These are phyloP conservation scores for Annona cherimola DNA, from an alignment of 164 flowering plant genomes.

Conservation along the genomic window DNA sequence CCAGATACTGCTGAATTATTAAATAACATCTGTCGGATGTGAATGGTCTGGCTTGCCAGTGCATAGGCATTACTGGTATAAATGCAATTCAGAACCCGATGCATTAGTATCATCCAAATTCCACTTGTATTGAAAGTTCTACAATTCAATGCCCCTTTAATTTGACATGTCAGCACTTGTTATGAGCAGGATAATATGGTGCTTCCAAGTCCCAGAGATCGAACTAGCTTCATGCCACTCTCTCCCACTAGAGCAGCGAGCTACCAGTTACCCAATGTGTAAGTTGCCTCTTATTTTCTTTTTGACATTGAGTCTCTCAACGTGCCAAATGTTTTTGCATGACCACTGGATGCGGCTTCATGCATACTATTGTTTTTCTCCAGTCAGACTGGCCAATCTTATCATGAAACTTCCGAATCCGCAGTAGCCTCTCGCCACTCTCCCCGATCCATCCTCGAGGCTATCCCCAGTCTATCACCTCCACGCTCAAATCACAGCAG, in stretches of 20 bases:
- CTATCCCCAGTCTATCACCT: constrained; percentile 35
- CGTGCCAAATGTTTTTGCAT: constrained; percentile 9
- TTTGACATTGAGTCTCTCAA: not conserved
- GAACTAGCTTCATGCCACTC: constrained; percentile 7
- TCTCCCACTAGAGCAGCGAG: constrained; percentile 8
- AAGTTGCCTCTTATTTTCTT: constrained; percentile 1
- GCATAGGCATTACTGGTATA: too few relatives aligned
- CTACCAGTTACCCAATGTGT: constrained; percentile 13
- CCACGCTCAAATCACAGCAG: constrained; percentile 15
- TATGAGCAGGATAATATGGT: constrained; percentile 18
- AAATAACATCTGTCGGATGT: too few relatives aligned
- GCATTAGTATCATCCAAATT: too few relatives aligned
- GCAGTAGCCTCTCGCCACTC: constrained; percentile 30
- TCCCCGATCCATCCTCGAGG: constrained; percentile 47
- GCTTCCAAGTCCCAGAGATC: constrained; percentile 20
- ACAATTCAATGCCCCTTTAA: too few relatives aligned
- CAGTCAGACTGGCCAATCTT: constrained; percentile 43
- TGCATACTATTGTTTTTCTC: constrained; percentile 30
- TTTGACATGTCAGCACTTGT: not conserved
- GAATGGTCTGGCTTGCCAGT: too few relatives aligned
- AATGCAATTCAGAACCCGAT: too few relatives aligned
- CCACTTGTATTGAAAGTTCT: too few relatives aligned
- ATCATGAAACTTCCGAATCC: constrained; percentile 32
- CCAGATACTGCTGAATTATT: too few relatives aligned
- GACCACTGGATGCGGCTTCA: constrained; percentile 23